Conservation (phyloP, 75 land plant species). For the Larix kaempferi region DNA sequence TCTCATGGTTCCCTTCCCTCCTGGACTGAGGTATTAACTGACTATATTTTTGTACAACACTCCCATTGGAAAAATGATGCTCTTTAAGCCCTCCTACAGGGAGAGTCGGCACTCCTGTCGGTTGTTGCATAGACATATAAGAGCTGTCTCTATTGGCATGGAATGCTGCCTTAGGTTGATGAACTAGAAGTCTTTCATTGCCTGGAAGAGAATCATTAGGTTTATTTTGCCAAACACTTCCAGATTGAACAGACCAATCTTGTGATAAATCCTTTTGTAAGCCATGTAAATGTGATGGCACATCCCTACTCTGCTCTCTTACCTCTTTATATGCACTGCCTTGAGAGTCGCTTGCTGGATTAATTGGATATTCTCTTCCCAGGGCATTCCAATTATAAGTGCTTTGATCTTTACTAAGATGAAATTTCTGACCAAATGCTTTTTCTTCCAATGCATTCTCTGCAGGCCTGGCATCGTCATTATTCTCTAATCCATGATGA, state of each 20-base stretch:
- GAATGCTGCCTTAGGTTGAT: neutral
- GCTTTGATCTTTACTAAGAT: neutral
- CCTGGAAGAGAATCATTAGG: neutral
- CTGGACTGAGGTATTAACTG: neutral
- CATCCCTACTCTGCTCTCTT: conserved; percentile 1
- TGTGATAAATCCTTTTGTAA: neutral
- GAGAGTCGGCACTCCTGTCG: neutral
- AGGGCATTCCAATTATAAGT: neutral
- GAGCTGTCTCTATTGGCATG: neutral
- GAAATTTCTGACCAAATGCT: neutral
- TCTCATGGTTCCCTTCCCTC: neutral
- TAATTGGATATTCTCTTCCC: neutral
- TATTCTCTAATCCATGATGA: neutral
- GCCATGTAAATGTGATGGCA: neutral
- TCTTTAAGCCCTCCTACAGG: neutral
- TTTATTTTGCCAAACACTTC: conserved; percentile 1
- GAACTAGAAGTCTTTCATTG: neutral
- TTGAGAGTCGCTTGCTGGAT: neutral
- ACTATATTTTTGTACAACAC: neutral
- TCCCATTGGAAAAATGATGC: neutral
- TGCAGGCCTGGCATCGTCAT: neutral
- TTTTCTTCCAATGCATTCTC: neutral
- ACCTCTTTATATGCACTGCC: neutral
- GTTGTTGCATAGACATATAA: neutral
- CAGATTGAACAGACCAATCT: neutral